These are phyloP conservation scores for Beauveria brongniartii DNA, from an alignment of 2,329 filamentous ascomycete genomes.

Conservation along the genomic window DNA sequence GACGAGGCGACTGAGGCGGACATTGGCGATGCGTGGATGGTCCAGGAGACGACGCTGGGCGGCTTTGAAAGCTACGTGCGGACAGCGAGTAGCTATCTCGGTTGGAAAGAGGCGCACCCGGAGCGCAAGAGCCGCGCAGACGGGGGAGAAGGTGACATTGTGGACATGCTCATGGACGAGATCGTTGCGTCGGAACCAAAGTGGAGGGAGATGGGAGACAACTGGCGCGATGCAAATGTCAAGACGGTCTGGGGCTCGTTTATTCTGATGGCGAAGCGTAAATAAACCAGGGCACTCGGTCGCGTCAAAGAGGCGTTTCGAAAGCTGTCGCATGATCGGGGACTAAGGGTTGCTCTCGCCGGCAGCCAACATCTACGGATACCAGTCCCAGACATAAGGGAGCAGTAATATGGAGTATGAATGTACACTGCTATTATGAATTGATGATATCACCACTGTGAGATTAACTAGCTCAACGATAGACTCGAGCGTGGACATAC, in stretches of 20 bases:
- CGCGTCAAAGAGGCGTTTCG: slow-evolving; percentile 1
- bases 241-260: slow-evolving; percentile 55
- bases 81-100: slow-evolving; percentile 52
- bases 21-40: slow-evolving; percentile 38
- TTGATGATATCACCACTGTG: neutral
- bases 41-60: slow-evolving; percentile 44
- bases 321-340: neutral
- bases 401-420: neutral
- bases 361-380: neutral
- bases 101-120: slow-evolving; percentile 50
- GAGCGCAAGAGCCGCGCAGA: slow-evolving; percentile 38
- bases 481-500: neutral
- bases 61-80: slow-evolving; percentile 53
- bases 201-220: slow-evolving; percentile 39
- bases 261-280: slow-evolving; percentile 46
- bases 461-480: neutral
- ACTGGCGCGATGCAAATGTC: slow-evolving; percentile 46
- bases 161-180: slow-evolving; percentile 54
- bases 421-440: neutral
- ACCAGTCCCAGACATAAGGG: neutral
- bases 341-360: no score
- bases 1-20: slow-evolving; percentile 28
- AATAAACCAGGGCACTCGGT: neutral
- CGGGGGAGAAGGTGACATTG: slow-evolving; percentile 51
- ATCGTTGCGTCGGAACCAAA: slow-evolving; percentile 45